Evolutionary conservation across 768 basidiomycete genomes (phyloP), one percentile per base, ranked within the genome.

Genomic region (Phylloporus rhodoxanthus): DNA sequence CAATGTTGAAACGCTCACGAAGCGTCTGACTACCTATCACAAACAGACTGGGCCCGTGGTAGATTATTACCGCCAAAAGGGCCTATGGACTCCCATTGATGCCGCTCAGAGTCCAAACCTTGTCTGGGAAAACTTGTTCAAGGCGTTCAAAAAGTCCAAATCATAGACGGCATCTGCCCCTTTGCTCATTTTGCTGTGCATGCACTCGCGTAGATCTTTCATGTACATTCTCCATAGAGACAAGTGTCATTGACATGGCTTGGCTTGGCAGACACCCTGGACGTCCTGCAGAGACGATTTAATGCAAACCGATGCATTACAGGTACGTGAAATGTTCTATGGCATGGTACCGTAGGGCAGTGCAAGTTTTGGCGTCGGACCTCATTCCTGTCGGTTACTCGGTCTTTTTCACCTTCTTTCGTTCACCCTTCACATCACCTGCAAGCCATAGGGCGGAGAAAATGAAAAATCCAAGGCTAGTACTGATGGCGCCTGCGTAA

Each of bases 41-140:
- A 68, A 77, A 29, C 93, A 96, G 71, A 99, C 96, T 13, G 89
- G 87, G 2, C 95, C 96, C 25, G 96, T 99, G 26, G 86, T 91
- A 14, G 91, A 91, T 39, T 97, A 96, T 75, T 99, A 99, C 81
- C 91, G 87, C 73, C 75, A 76, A 52, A 87, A 91, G 65, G 85
- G 88, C 32, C 77, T 98, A 43, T 97, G 93, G 94, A 75, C 78
- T 37, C 85, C 84, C 21, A 77, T 99, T 51, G 96, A 99, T 61
- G 96, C 92, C 45, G 88, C 95, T 14, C 96, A 98, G 74, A 81
- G 87, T 15, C 96, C 96, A 1, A 78, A 75, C 45, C 77, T 96
- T 38, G 95, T 99, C 17, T 98, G 96, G 96, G 85, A 87, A 59
- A 80, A 80, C 66, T 63, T 92, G 47, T 71, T 78, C 51, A 77